A percentile compares a stretch with the other conserved stretches of the same genome.
These are phyloP conservation scores for Rhynchosporium graminicola DNA, from an alignment of 2,329 filamentous ascomycete genomes.

Conservation along the genomic window DNA sequence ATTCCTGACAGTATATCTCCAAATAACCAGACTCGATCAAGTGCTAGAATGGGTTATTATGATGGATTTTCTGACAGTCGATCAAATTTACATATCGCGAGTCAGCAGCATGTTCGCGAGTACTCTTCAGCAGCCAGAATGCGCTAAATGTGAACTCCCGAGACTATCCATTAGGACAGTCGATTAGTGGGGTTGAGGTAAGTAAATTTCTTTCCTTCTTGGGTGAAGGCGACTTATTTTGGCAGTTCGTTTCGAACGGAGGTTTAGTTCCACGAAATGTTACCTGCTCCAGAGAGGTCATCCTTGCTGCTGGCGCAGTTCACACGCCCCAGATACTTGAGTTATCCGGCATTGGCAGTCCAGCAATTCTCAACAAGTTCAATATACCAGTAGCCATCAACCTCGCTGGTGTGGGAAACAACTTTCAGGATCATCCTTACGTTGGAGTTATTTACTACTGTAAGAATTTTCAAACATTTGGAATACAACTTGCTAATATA, in stretches of 20 bases:
- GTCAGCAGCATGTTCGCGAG: conserved; percentile 41
- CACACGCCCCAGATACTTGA: conserved; percentile 51
- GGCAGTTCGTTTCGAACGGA: conserved; percentile 31
- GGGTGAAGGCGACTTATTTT: conserved; percentile 8
- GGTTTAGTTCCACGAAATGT: conserved; percentile 28
- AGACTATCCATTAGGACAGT: conserved; percentile 22
- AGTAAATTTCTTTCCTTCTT: conserved; percentile 31
- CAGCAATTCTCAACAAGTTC: conserved; percentile 43
- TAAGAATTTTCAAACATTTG: conserved; percentile 9
- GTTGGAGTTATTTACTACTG: conserved; percentile 34
- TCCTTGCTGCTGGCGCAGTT: conserved; percentile 49
- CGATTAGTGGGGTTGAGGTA: conserved; percentile 45
- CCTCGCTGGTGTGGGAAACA: conserved; percentile 62
- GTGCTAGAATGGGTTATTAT: conserved; percentile 37
- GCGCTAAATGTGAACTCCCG: conserved; percentile 17
- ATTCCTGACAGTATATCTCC: conserved; percentile 12
- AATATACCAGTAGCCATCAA: conserved; percentile 54
- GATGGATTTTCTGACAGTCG: conserved; percentile 14
- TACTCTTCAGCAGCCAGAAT: conserved; percentile 39
- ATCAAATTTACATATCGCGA: conserved; percentile 39
- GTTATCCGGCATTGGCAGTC: conserved; percentile 47
- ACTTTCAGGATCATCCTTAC: conserved; percentile 56
- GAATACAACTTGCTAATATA: conserved; percentile 19
- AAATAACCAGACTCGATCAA: conserved; percentile 24
- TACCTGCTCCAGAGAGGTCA: conserved; percentile 52